Percentiles rank a stretch among this genome's conserved stretches.
These are phyloP conservation scores for Magnusiomyces fungicola DNA, from an alignment of 1,139 yeast species.

Conservation along the genomic window DNA sequence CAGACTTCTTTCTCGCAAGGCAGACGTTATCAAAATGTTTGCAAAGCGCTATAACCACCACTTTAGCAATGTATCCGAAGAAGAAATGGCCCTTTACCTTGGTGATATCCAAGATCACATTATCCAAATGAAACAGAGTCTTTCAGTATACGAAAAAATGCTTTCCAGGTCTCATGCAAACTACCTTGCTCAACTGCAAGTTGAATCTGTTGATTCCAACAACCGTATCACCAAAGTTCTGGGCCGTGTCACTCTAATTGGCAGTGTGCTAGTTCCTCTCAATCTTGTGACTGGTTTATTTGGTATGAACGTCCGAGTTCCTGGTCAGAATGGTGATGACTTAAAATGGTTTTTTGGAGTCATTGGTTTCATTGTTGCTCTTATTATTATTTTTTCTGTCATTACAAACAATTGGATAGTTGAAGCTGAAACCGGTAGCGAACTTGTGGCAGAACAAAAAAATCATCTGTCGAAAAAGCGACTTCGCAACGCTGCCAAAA, in stretches of 20 bases:
- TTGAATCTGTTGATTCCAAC: constrained; percentile 80
- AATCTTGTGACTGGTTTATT: constrained; percentile 86
- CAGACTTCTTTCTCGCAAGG: constrained; percentile 87
- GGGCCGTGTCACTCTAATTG: constrained; percentile 81
- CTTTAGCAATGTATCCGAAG: constrained; percentile 35
- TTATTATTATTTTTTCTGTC: constrained; percentile 20
- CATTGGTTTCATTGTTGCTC: constrained; percentile 36
- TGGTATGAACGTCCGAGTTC: constrained; percentile 92
- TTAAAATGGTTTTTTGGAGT: constrained; percentile 64
- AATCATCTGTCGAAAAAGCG: neutral
- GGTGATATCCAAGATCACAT: constrained; percentile 99
- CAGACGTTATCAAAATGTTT: constrained; percentile 95
- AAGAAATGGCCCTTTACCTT: constrained; percentile 53
- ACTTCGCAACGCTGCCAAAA: constrained; percentile 4
- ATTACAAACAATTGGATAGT: constrained; percentile 23
- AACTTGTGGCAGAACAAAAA: neutral
- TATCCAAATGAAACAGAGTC: constrained; percentile 88
- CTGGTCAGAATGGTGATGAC: constrained; percentile 49
- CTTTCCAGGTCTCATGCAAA: constrained; percentile 87
- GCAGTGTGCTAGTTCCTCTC: constrained; percentile 86
- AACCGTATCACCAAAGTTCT: constrained; percentile 79
- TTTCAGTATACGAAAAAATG: constrained; percentile 84
- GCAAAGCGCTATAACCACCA: constrained; percentile 90
- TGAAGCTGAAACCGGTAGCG: constrained; percentile 11
- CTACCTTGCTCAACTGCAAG: constrained; percentile 88